Percentiles rank a stretch among this genome's conserved stretches.
These are phyloP conservation scores for Nannochloropsis oceanica DNA, from an alignment of 108 stramenopile species.

Conservation along the genomic window DNA sequence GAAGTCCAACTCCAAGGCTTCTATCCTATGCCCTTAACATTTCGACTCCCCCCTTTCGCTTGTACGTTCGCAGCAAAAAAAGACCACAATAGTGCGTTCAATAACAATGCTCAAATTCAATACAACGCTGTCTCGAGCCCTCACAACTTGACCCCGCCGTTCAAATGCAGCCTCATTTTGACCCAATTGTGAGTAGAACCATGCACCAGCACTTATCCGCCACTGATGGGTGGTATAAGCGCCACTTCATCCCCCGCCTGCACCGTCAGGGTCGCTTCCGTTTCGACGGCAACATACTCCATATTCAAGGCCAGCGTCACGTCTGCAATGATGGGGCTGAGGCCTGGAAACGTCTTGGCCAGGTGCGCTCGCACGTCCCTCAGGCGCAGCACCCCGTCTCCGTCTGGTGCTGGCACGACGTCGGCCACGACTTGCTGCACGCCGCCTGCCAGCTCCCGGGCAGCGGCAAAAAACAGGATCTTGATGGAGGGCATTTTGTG, in stretches of 20 bases:
- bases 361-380: not conserved
- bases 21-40: too few relatives aligned
- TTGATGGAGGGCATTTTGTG: not conserved
- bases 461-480: not conserved
- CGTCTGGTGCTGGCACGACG: not conserved
- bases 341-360: not conserved
- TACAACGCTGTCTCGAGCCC: too few relatives aligned
- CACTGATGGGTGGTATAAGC: not conserved
- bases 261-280: not conserved
- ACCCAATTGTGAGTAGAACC: too few relatives aligned
- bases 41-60: too few relatives aligned
- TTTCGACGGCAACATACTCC: not conserved
- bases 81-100: too few relatives aligned
- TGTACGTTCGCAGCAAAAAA: too few relatives aligned
- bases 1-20: too few relatives aligned
- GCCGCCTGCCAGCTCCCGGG: not conserved
- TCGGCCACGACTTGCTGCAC: not conserved
- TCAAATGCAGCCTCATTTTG: too few relatives aligned
- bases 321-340: not conserved
- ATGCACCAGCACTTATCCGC: not conserved
- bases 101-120: too few relatives aligned
- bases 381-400: not conserved
- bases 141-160: too few relatives aligned
- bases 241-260: not conserved
- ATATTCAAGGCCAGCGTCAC: not conserved